Evolutionary conservation across 2,329 filamentous ascomycete genomes (phyloP).

Genomic region (Aspergillus ibericus): DNA sequence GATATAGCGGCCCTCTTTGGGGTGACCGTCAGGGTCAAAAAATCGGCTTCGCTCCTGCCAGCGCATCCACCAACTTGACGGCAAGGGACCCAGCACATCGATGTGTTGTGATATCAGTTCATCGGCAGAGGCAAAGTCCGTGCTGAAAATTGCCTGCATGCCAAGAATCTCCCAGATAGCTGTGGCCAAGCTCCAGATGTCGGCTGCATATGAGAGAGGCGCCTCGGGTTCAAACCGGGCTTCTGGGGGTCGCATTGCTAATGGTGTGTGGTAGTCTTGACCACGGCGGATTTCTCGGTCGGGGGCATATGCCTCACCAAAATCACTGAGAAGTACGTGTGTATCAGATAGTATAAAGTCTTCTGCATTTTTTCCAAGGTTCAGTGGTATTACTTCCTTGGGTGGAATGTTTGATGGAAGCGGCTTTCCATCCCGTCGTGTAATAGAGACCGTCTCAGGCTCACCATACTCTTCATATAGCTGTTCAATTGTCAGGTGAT

Average conservation of each 20-base stretch:
- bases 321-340: constrained; percentile 34
- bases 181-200: constrained; percentile 42
- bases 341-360: constrained; percentile 30
- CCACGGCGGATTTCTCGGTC: constrained; percentile 18
- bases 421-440: constrained; percentile 20
- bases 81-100: constrained; percentile 22
- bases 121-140: constrained; percentile 10
- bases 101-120: constrained; percentile 15
- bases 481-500: constrained; percentile 32
- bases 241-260: constrained; percentile 16
- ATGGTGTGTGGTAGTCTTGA: constrained; percentile 22
- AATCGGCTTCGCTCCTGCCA: constrained; percentile 19
- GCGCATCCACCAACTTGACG: constrained; percentile 19
- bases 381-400: constrained; percentile 27
- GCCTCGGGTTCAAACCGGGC: constrained; percentile 11
- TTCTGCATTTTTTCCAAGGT: constrained; percentile 28
- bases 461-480: constrained; percentile 33
- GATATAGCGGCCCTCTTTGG: constrained; percentile 15
- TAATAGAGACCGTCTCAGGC: constrained; percentile 29
- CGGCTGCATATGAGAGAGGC: constrained; percentile 35
- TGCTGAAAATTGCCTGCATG: constrained; percentile 13
- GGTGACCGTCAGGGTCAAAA: constrained; percentile 14
- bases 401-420: constrained; percentile 28
- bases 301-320: constrained; percentile 20
- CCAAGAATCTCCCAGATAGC: constrained; percentile 34